Percentiles rank a stretch among this genome's conserved stretches.
Conservation (phyloP, 2,329 filamentous ascomycete species). For the Fusarium transvaalense region DNA sequence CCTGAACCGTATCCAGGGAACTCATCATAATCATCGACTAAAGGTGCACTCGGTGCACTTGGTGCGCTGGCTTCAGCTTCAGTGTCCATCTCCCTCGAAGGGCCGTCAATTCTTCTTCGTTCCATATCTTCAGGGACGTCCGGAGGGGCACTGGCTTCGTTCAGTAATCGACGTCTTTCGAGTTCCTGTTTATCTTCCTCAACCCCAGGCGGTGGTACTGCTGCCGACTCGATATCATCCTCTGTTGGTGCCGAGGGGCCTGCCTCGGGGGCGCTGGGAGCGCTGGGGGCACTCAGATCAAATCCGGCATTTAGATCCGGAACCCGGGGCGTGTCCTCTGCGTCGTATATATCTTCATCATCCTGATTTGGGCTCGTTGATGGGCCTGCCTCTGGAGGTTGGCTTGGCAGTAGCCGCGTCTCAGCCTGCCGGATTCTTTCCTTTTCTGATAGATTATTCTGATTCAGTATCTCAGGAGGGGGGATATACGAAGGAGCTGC, state of each 20-base stretch:
- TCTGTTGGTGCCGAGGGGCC: constrained; percentile 61
- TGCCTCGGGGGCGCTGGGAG: constrained; percentile 19
- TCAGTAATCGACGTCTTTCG: constrained; percentile 73
- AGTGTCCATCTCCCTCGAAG: constrained; percentile 45
- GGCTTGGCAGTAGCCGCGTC: constrained; percentile 82
- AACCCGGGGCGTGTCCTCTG: constrained; percentile 55
- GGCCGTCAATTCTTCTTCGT: constrained; percentile 49
- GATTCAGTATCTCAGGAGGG: constrained; percentile 69
- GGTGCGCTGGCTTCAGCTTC: constrained; percentile 67
- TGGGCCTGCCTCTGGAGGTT: constrained; percentile 62
- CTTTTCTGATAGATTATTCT: constrained; percentile 81
- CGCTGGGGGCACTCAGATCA: constrained; percentile 19
- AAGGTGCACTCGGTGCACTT: constrained; percentile 71
- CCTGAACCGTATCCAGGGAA: constrained; percentile 53
- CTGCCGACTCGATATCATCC: constrained; percentile 56
- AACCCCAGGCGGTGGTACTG: constrained; percentile 49
- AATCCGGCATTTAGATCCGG: constrained; percentile 29
- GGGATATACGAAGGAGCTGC: constrained; percentile 64
- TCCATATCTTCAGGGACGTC: constrained; percentile 68
- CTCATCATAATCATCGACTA: constrained; percentile 68
- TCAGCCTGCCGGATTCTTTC: constrained; percentile 83
- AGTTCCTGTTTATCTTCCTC: constrained; percentile 84
- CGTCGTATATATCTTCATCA: constrained; percentile 65
- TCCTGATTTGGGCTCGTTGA: constrained; percentile 38
- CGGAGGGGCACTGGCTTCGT: constrained; percentile 73